Percentiles rank a stretch among this genome's conserved stretches.
Conservation (phyloP, 768 basidiomycete species). For the Russula foetens region DNA sequence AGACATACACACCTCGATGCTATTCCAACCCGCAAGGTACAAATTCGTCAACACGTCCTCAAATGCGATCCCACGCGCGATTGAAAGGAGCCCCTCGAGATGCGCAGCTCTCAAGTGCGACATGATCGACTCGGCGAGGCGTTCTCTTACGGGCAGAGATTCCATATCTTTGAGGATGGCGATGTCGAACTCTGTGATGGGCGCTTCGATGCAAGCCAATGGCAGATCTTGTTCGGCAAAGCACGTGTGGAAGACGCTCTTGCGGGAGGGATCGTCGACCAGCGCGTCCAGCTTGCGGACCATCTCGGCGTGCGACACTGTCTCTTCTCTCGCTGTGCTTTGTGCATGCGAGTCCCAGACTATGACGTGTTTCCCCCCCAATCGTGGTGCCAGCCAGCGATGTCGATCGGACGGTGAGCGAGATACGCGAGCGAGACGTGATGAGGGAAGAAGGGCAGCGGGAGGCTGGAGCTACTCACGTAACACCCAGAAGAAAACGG, state of each 20-base stretch:
- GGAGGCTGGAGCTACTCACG: not conserved
- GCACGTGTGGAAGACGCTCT: not conserved
- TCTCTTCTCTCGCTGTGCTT: not conserved
- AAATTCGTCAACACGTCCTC: not conserved
- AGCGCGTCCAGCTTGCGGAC: not conserved
- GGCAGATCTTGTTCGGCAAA: not conserved
- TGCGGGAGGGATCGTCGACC: not conserved
- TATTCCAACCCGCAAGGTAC: not conserved
- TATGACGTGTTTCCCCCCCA: not conserved
- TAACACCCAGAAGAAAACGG: not conserved
- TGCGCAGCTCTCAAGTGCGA: not conserved
- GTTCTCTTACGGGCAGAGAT: too few species aligned
- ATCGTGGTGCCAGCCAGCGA: too few species aligned
- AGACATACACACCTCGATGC: not conserved
- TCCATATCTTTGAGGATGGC: not conserved
- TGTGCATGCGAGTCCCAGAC: slow-evolving; percentile 3
- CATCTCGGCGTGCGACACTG: not conserved
- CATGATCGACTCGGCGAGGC: not conserved
- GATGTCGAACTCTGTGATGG: not conserved
- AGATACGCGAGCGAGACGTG: too few species aligned
- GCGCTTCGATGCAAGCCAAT: not conserved
- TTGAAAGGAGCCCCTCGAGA: not conserved
- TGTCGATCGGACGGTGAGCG: not conserved
- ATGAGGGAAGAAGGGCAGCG: too few species aligned
- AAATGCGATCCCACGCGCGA: not conserved